These are phyloP conservation scores for Nemania serpens DNA, from an alignment of 2,329 filamentous ascomycete species.

Conservation along the genomic window DNA sequence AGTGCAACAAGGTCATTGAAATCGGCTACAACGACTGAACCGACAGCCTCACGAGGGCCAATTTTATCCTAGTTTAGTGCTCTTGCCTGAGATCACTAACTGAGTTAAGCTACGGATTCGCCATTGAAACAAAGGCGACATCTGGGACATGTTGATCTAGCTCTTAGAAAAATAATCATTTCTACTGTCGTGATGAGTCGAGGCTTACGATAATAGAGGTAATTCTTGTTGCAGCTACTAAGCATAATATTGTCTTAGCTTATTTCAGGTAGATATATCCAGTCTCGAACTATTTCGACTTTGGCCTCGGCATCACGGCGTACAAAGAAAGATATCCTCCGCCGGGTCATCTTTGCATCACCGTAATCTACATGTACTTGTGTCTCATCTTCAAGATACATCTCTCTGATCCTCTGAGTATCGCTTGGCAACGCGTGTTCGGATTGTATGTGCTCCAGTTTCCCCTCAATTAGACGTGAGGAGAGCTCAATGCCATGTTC, in stretches of 20 bases:
- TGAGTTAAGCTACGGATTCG: background rate
- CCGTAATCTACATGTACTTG: constrained; percentile 1
- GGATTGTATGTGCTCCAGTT: background rate
- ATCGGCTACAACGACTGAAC: too few species aligned
- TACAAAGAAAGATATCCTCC: constrained; percentile 21
- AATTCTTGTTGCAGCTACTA: background rate
- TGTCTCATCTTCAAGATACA: constrained; percentile 21
- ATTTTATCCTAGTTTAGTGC: too few species aligned
- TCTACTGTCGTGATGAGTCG: too few species aligned
- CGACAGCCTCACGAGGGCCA: too few species aligned
- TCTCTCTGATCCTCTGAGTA: constrained; percentile 22
- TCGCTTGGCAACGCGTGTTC: constrained; percentile 16
- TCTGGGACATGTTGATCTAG: too few species aligned
- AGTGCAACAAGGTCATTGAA: too few species aligned
- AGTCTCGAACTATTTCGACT: constrained; percentile 13
- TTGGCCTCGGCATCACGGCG: background rate
- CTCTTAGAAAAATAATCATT: too few species aligned
- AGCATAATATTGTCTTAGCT: background rate
- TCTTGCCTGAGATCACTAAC: background rate
- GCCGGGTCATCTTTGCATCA: constrained; percentile 2
- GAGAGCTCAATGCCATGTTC: constrained; percentile 23
- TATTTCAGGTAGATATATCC: constrained; percentile 16
- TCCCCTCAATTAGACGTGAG: background rate
- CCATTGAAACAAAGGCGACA: too few species aligned
- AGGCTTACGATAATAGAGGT: background rate